Evolutionary conservation across 2,329 filamentous ascomycete genomes (phyloP).

Genomic region (Akanthomyces dipterigenus): DNA sequence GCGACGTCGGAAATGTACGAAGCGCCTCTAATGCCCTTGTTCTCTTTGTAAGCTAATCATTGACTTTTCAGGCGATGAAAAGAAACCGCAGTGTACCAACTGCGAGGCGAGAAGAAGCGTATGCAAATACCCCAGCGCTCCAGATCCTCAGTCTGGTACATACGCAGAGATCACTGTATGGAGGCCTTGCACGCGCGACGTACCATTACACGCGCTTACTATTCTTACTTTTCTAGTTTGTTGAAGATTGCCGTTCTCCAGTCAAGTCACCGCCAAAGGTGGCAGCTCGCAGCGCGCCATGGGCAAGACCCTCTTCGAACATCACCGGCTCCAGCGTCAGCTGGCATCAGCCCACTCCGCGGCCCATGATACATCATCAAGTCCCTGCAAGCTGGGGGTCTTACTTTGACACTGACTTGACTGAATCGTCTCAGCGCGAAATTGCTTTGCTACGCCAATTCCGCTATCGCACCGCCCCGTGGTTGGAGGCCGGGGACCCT

Average conservation of each 20-base stretch:
- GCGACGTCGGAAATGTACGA: conserved; percentile 17
- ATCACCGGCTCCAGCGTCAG: not conserved
- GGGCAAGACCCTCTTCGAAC: not conserved
- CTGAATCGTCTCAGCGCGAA: conserved; percentile 7
- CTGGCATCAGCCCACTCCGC: not conserved
- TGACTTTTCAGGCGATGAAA: conserved; percentile 14
- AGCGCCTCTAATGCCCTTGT: not conserved
- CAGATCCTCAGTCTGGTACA: not conserved
- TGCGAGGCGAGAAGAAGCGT: conserved; percentile 13
- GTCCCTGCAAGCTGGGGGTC: conserved; percentile 15
- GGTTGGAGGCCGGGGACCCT: conserved; percentile 17
- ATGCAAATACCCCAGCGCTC: conserved; percentile 13
- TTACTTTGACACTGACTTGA: conserved; percentile 14
- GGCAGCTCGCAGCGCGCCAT: not conserved
- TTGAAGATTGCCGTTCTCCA: not conserved
- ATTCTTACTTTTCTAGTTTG: not conserved
- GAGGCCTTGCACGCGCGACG: not conserved
- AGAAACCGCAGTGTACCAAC: conserved; percentile 16
- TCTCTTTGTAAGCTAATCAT: not conserved
- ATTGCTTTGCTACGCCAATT: conserved; percentile 16
- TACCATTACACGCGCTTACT: not conserved
- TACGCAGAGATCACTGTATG: conserved; percentile 15
- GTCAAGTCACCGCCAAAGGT: not conserved
- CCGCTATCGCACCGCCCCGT: conserved; percentile 17
- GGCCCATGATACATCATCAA: not conserved